Conservation (phyloP, 2,329 filamentous ascomycete genomes). For the Rasamsonia emersonii region DNA sequence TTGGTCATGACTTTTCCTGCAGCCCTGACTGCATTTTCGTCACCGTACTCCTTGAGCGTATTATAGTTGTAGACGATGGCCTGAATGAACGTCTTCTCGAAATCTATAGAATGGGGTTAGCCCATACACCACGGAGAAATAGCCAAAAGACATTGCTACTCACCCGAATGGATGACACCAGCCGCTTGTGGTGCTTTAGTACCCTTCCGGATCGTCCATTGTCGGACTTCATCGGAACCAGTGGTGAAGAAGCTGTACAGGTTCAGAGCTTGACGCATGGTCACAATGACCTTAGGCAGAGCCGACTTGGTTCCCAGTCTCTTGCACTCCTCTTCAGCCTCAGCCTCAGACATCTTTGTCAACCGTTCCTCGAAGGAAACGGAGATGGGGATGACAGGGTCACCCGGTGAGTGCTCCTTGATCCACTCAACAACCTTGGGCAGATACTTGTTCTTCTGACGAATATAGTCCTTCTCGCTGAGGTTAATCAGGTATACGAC, state of each 20-base stretch:
- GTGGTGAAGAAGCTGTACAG: conserved; percentile 96
- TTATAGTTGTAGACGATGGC: conserved; percentile 86
- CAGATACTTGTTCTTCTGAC: conserved; percentile 99
- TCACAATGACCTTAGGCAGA: conserved; percentile 80
- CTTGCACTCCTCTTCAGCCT: conserved; percentile 79
- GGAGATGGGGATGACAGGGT: conserved; percentile 88
- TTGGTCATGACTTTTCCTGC: conserved; percentile 98
- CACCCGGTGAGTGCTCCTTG: conserved; percentile 77
- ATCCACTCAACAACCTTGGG: conserved; percentile 91
- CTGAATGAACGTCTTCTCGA: conserved; percentile 99
- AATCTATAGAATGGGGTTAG: conserved; percentile 46
- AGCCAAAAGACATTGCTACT: conserved; percentile 4
- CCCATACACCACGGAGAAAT: neutral
- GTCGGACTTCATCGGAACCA: conserved; percentile 88
- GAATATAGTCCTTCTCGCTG: conserved; percentile 91
- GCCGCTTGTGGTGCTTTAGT: conserved; percentile 97
- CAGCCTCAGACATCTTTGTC: conserved; percentile 68
- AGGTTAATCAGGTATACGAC: conserved; percentile 96
- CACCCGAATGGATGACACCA: conserved; percentile 82
- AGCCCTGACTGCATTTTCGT: conserved; percentile 80
- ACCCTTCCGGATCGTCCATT: conserved; percentile 95
- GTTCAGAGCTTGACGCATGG: conserved; percentile 88
- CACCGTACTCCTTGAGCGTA: conserved; percentile 73
- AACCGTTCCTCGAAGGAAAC: conserved; percentile 89
- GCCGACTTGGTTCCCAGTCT: conserved; percentile 76